Base-by-base conservation (phyloP, 1,284 basidiomycete species). In the Malassezia yamatoensis region DNA sequence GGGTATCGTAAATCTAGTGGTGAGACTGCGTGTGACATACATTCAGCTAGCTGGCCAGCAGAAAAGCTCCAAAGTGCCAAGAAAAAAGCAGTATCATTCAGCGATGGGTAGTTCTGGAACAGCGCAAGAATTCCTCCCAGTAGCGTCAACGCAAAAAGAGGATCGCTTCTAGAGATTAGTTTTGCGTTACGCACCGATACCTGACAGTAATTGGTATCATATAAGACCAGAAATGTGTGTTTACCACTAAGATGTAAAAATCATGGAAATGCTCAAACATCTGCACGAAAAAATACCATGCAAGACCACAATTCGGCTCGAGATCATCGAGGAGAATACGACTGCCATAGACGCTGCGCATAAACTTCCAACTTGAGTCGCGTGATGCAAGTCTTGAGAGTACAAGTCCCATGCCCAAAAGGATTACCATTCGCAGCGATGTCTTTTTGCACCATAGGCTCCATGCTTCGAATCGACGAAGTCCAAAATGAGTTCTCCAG, bases 271-370 rank as follows among this genome's bases (percentile, higher is more conserved):
- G 88, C 70, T 96, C 90, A 67, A 99, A 99, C 85, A 96, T 96
- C 75, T 98, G 91, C 12, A 90, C 96, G 77, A 96, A 96, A 78
- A 96, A 96, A 77, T 98, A 98, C 94, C 94, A 98, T 85, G 88
- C 90, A 37, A 96, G 78, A 3, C 93, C 93, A 8, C 88, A 83
- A 67, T 93, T 96, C 0, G 94, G 94, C 5, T 88, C 89, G 52
- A 96, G 60, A 33, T 72, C 64, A 21, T 66, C 60, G 7, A 63
- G 53, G 12, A 72, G 58, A 42, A 67, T n/a, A 5, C 54, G 51
- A 16, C 38, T 51, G 29, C 54, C 53, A 18, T 53, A 58, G 40
- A 76, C 72, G 93, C 90, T 3, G 85, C 85, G 7, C 90, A 81
- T 5, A 79, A 81, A 20, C 87, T 65, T 40, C 85, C 88, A 61